Evolutionary conservation across 768 basidiomycete species (phyloP).

Genomic region (Tulasnella sp.): DNA sequence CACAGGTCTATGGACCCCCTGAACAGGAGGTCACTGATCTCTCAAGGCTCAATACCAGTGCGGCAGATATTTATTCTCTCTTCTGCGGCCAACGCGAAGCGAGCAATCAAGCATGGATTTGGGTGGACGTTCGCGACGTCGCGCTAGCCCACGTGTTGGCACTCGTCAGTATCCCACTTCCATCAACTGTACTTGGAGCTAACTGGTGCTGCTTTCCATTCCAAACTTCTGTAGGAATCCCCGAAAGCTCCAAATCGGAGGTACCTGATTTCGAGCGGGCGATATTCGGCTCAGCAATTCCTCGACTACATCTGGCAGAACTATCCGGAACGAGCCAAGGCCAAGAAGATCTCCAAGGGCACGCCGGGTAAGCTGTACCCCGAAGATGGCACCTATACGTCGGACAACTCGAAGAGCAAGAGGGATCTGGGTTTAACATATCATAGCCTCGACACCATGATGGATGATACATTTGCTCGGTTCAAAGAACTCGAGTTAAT

Average conservation of each 20-base stretch:
- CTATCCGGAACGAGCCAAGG: constrained; percentile 26
- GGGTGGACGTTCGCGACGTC: constrained; percentile 39
- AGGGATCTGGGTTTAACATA: constrained; percentile 13
- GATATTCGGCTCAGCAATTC: constrained; percentile 25
- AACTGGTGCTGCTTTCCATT: background rate
- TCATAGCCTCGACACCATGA: constrained; percentile 19
- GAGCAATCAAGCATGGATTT: constrained; percentile 23
- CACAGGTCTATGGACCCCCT: constrained; percentile 28
- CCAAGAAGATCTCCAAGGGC: background rate
- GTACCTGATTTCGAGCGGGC: constrained; percentile 24
- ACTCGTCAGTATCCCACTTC: constrained; percentile 22
- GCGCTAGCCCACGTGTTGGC: constrained; percentile 35
- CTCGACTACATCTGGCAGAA: constrained; percentile 25
- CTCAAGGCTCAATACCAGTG: constrained; percentile 26
- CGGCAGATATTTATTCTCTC: constrained; percentile 16
- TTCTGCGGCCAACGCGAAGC: constrained; percentile 20
- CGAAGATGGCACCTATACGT: constrained; percentile 16
- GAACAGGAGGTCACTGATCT: constrained; percentile 27
- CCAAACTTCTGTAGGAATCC: background rate
- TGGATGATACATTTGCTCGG: constrained; percentile 10
- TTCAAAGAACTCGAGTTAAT: constrained; percentile 19
- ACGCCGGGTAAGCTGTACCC: constrained; percentile 26
- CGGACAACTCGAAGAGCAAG: constrained; percentile 27
- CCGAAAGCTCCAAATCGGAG: constrained; percentile 24
- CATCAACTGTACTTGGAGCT: no score